Base-by-base conservation (phyloP, 2,329 filamentous ascomycete genomes). In the Neopestalotiopsis rosae region DNA sequence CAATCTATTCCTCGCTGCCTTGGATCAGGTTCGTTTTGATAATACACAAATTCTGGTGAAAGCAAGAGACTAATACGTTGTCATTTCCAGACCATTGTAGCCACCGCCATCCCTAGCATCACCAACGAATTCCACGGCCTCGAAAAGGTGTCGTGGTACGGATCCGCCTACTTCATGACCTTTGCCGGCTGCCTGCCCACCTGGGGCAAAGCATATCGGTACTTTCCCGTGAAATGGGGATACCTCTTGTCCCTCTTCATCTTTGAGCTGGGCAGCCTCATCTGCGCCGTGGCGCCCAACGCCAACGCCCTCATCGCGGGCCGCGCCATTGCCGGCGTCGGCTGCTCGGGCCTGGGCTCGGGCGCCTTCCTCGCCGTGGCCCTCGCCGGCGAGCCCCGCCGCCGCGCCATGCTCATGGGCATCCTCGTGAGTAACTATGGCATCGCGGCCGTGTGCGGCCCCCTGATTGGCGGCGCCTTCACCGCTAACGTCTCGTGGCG, bases 261-360 rank as follows among this genome's bases (percentile, higher is more conserved):
- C 49, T 89, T 89, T 59, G 87, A 89, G 74, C 74, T 85, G 59
- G 88, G 88, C 1, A 89, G 87, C 9, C 80, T 72, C 14, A 71
- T 79, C 56, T 90, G 88, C 69, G 88, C 85, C 59, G 82, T 84
- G 1, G 88, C 88, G 1, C 86, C 86, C 3, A 86, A 73, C 70
- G 89, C 88, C 2, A 77, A 80, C 9, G 80, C 82, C 63, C 87
- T 90, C 73, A 89, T 90, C 68, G 30, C 34, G 9, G 59, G 59
- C 30, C 59, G 59, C 32, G 59, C 59, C 13, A 20, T 62, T 20
- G 28, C 30, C 3, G 59, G 59, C 30, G 28, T 14, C 59, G 59
- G 59, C 1, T 30, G 30, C n/a, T 28, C 59, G 13, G 59, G 59
- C n/a, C 28, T 61, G 5, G n/a, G n/a, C 17, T 13, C n/a, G n/a